Conservation (phyloP, 164 flowering plant genomes). For the grape (Vitis vinifera) region ASM3070453v1 NC_081810.1:676001-676500, state of each 20-base stretch:
- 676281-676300: slow-evolving; percentile 43
- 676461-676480: slow-evolving; percentile 82
- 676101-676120: no score
- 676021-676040: background rate
- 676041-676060: background rate
- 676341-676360: slow-evolving; percentile 1
- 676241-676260: slow-evolving; percentile 62
- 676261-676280: slow-evolving; percentile 68
- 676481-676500: slow-evolving; percentile 62
- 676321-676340: background rate
- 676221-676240: slow-evolving; percentile 40
- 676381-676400: slow-evolving; percentile 8
- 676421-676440: slow-evolving; percentile 81
- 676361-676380: background rate
- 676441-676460: slow-evolving; percentile 92
- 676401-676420: slow-evolving; percentile 80
- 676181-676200: background rate
- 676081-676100: no score
- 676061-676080: no score
- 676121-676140: no score
- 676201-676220: slow-evolving; percentile 68
- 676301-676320: slow-evolving; percentile 10
- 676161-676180: background rate
- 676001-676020: no score
- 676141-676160: background rate